A percentile compares a stretch with the other conserved stretches of the same genome.
Evolutionary conservation across 352 stramenopile genomes (phyloP).

Genomic region (Phytophthora fragariaefolia): DNA sequence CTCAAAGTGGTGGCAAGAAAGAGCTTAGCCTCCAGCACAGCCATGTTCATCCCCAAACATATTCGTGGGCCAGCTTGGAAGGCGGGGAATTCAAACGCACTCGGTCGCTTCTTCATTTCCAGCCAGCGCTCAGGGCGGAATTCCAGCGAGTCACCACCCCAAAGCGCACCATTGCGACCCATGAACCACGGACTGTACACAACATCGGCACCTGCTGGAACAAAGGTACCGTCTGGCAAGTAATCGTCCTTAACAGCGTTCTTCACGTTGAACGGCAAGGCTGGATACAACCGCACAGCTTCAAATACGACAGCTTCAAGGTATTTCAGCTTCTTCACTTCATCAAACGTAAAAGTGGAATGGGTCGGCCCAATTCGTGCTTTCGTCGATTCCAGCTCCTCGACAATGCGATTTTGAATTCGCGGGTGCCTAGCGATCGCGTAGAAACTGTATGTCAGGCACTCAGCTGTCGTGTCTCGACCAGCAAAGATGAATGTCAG

Average conservation of each 20-base stretch:
- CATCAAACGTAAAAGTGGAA: constrained; percentile 51
- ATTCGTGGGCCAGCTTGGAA: constrained; percentile 75
- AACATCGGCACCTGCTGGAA: constrained; percentile 64
- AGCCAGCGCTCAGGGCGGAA: constrained; percentile 81
- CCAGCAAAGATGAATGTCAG: constrained; percentile 88
- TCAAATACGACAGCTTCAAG: constrained; percentile 76
- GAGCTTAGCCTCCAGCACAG: constrained; percentile 68
- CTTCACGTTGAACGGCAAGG: constrained; percentile 82
- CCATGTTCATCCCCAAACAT: constrained; percentile 81
- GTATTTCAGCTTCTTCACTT: constrained; percentile 70
- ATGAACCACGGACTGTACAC: constrained; percentile 84
- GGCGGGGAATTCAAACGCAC: constrained; percentile 70
- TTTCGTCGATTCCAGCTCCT: constrained; percentile 43
- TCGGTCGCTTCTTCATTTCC: constrained; percentile 61
- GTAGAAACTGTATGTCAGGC: constrained; percentile 85
- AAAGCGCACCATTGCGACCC: constrained; percentile 60
- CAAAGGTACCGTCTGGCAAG: constrained; percentile 73
- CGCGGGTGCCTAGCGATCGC: constrained; percentile 59
- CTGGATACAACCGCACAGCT: constrained; percentile 73
- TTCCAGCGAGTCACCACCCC: constrained; percentile 52
- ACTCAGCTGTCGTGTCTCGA: constrained; percentile 80
- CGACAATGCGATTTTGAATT: constrained; percentile 63
- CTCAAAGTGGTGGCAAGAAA: constrained; percentile 59
- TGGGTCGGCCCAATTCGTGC: not conserved
- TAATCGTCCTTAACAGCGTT: constrained; percentile 65